phyloP scores from a whole-genome alignment of 2,329 filamentous ascomycete genomes.

The Emmonsiellopsis sp. region DNA sequence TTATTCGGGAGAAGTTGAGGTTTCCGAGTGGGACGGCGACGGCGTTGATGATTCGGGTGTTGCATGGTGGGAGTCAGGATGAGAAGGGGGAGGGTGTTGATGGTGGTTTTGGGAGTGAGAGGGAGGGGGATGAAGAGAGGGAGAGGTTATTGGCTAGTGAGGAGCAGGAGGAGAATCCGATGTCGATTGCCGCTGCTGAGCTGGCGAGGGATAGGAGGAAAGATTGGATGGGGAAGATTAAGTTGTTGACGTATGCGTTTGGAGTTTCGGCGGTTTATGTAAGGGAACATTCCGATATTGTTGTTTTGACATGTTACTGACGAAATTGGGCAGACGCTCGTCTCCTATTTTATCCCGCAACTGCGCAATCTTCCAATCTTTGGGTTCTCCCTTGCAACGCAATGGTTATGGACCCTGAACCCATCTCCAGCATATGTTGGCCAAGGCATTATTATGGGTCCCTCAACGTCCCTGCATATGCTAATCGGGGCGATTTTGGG shows the following conservation, averaged over 20 bases:
- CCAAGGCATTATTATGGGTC: conserved; percentile 97
- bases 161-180: conserved; percentile 32
- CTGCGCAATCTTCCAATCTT: conserved; percentile 82
- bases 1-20: conserved; percentile 82
- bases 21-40: conserved; percentile 96
- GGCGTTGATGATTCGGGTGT: conserved; percentile 80
- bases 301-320: conserved; percentile 1
- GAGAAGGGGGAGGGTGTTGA: conserved; percentile 23
- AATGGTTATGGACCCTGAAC: conserved; percentile 94
- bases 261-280: conserved; percentile 48
- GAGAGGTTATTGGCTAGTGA: conserved; percentile 26
- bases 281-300: conserved; percentile 15
- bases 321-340: conserved; percentile 55
- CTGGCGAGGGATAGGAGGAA: conserved; percentile 29
- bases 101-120: conserved; percentile 8
- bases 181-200: conserved; percentile 38
- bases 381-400: conserved; percentile 60
- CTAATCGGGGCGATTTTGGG: conserved; percentile 78
- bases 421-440: conserved; percentile 95
- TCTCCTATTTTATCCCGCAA: conserved; percentile 82
- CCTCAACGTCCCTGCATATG: conserved; percentile 93
- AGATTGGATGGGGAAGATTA: conserved; percentile 56
- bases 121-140: conserved; percentile 16
- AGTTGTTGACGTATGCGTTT: conserved; percentile 52
- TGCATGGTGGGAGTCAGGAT: conserved; percentile 57